These are phyloP conservation scores for Penicillium olsonii DNA, from an alignment of 2,329 filamentous ascomycete genomes.

Conservation along the genomic window DNA sequence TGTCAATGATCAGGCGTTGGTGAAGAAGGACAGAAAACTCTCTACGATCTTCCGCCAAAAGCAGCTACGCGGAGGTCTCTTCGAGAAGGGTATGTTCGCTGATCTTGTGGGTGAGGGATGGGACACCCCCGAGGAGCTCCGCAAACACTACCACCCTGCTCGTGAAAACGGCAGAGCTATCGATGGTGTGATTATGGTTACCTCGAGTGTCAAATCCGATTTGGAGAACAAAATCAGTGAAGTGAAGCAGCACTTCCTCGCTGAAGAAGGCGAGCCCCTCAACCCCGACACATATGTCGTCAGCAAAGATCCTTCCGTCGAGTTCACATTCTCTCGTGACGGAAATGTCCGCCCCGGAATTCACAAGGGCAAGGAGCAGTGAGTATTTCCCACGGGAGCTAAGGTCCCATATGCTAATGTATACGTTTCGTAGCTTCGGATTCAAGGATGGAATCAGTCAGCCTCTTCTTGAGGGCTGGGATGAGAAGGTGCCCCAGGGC, in stretches of 20 bases:
- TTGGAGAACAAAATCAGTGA: constrained; percentile 1
- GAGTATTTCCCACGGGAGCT: not conserved
- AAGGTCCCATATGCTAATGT: not conserved
- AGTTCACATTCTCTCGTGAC: not conserved
- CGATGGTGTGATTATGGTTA: constrained; percentile 7
- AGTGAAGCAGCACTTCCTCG: constrained; percentile 4
- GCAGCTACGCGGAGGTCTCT: constrained; percentile 6
- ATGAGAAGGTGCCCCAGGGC: constrained; percentile 8
- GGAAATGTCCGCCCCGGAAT: constrained; percentile 3
- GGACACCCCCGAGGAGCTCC: constrained; percentile 13
- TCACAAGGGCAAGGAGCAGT: constrained; percentile 20
- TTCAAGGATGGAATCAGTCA: constrained; percentile 48
- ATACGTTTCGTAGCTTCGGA: constrained; percentile 50
- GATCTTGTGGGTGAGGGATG: constrained; percentile 16
- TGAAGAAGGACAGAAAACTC: constrained; percentile 1
- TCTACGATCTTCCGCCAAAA: not conserved
- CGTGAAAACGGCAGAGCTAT: not conserved
- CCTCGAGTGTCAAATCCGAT: constrained; percentile 1
- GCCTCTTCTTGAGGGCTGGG: constrained; percentile 40
- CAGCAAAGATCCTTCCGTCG: constrained; percentile 1
- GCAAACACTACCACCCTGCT: constrained; percentile 1
- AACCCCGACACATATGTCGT: constrained; percentile 3
- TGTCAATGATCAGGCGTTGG: not conserved
- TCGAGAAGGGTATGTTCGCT: constrained; percentile 14
- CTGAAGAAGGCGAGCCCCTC: not conserved